Percentiles rank a stretch among this genome's conserved stretches.
phyloP scores from a whole-genome alignment of 768 basidiomycete species.

The Tephrocybe sp. region DNA sequence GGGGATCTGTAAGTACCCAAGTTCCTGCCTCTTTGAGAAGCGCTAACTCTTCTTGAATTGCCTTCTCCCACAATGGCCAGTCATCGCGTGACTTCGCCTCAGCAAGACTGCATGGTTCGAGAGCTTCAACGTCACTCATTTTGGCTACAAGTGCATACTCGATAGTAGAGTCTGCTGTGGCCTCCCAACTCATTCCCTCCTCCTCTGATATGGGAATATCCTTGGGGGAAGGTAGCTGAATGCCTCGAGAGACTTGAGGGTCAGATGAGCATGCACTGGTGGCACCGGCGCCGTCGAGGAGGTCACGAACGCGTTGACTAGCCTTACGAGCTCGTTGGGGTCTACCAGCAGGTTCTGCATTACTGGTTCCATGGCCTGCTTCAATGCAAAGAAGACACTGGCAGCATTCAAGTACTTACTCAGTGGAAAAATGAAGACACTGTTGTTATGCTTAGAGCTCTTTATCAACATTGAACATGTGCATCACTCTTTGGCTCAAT shows the following conservation, averaged over 20 bases:
- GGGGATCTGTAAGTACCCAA: constrained; percentile 1
- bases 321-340: neutral
- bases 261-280: neutral
- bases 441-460: too few relatives aligned
- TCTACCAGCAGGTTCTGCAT: too few relatives aligned
- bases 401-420: too few relatives aligned
- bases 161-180: neutral
- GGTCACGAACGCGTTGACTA: neutral
- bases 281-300: neutral
- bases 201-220: neutral
- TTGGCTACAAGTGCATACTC: neutral
- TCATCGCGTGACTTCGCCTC: neutral
- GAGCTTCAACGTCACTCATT: neutral
- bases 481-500: too few relatives aligned
- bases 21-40: neutral
- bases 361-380: too few relatives aligned
- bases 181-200: neutral
- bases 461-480: too few relatives aligned
- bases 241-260: neutral
- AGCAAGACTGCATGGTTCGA: neutral
- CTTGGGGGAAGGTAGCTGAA: neutral
- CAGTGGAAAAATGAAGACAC: too few relatives aligned
- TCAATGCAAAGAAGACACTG: too few relatives aligned
- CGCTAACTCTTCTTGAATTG: neutral
- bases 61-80: neutral